Percentiles rank a stretch among this genome's conserved stretches.
Conservation (phyloP, 164 flowering plant species). For the Paratinospora sagittata region DNA sequence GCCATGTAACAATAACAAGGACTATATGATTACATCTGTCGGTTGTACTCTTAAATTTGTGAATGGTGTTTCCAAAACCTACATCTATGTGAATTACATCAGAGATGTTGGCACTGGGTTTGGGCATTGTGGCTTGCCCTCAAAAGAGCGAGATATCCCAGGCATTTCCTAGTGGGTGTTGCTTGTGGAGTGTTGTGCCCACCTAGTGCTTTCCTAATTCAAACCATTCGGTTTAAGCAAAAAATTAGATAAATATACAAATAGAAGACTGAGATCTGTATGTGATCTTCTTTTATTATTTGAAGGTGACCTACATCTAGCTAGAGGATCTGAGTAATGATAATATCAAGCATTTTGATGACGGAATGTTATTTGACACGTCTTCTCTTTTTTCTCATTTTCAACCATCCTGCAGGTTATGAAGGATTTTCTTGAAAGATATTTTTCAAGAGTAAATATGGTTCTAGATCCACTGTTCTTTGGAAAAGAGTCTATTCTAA, state of each 20-base stretch:
- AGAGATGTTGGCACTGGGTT: background rate
- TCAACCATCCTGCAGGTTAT: slow-evolving; percentile 34
- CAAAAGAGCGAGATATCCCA: background rate
- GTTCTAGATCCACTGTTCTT: slow-evolving; percentile 21
- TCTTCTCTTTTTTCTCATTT: no score
- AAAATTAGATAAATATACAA: no score
- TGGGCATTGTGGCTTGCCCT: background rate
- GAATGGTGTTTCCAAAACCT: background rate
- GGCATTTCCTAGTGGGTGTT: background rate
- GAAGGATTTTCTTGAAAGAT: slow-evolving; percentile 18
- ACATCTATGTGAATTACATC: background rate
- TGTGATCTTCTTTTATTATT: background rate
- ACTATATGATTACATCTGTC: background rate
- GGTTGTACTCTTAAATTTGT: background rate
- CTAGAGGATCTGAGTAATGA: no score
- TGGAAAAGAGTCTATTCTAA: slow-evolving; percentile 15
- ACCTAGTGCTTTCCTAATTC: no score
- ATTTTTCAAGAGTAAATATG: slow-evolving; percentile 20
- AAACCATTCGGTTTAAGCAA: no score
- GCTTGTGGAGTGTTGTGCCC: background rate
- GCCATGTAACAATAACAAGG: background rate
- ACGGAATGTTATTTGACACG: no score
- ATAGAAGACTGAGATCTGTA: background rate
- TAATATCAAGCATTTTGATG: no score
- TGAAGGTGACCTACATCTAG: background rate